phyloP scores from a whole-genome alignment of 164 flowering plant genomes.

The Aristolochia contorta region DNA sequence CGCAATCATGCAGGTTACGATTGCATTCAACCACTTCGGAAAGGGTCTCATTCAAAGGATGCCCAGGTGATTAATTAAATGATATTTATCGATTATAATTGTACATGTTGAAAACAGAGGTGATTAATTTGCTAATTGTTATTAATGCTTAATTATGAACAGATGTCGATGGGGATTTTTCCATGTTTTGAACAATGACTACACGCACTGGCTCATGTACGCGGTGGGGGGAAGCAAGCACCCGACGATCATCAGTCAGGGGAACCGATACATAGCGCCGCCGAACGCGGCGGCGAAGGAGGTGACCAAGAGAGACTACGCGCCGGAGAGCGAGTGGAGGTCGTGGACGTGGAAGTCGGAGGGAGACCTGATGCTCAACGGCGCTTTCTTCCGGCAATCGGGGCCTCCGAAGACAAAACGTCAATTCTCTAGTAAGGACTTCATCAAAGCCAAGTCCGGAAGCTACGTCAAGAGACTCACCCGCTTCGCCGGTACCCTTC shows the following conservation, averaged over 20 bases:
- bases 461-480: conserved; percentile 40
- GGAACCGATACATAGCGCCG: conserved; percentile 73
- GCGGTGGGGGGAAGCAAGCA: conserved; percentile 80
- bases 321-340: conserved; percentile 44
- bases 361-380: conserved; percentile 57
- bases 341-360: conserved; percentile 72
- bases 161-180: conserved; percentile 62
- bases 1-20: conserved; percentile 55
- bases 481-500: conserved; percentile 11
- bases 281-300: conserved; percentile 33
- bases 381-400: conserved; percentile 54
- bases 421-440: conserved; percentile 13
- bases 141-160: no score
- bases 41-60: conserved; percentile 70
- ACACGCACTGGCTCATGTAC: conserved; percentile 85
- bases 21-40: conserved; percentile 86
- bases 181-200: conserved; percentile 84
- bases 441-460: conserved; percentile 52
- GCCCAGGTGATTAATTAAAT: conserved; percentile 38
- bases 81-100: no score
- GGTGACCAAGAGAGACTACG: conserved; percentile 57
- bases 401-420: conserved; percentile 18
- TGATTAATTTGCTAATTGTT: background rate
- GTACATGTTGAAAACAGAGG: no score
- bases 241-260: conserved; percentile 84